phyloP scores from a whole-genome alignment of 2,329 filamentous ascomycete species.

The Verticillium nonalfalfae region DNA sequence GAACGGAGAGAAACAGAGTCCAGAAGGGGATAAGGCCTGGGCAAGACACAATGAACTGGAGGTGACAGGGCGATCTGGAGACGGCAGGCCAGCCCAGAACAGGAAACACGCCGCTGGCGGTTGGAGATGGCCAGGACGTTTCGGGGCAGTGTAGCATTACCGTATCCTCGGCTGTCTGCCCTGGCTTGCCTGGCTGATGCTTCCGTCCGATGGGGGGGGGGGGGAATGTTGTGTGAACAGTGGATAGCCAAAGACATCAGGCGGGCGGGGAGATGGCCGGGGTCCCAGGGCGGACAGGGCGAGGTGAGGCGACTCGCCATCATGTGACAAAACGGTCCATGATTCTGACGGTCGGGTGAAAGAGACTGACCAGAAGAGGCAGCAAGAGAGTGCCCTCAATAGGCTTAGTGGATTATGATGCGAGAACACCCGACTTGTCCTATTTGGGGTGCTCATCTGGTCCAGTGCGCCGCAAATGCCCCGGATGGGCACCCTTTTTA shows the following conservation, averaged over 20 bases:
- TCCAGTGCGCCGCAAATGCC: not conserved
- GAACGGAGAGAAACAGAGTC: not conserved
- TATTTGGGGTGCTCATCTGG: not conserved
- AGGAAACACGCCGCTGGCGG: not conserved
- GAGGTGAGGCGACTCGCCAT: not conserved
- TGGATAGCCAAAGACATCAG: not conserved
- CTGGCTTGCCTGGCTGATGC: not conserved
- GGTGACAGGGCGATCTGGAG: not conserved
- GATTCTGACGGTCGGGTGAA: not conserved
- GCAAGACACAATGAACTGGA: not conserved
- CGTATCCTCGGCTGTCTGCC: not conserved
- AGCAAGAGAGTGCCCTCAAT: not conserved
- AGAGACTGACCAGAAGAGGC: not conserved
- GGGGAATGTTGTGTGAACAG: not conserved
- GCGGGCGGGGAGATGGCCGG: not conserved
- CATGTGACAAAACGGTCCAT: not conserved
- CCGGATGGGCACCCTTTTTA: not conserved
- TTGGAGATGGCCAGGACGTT: not conserved
- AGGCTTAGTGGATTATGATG: not conserved
- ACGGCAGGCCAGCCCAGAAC: not conserved
- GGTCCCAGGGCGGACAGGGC: not conserved
- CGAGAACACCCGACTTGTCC: not conserved
- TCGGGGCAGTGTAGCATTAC: not conserved
- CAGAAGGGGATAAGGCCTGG: not conserved
- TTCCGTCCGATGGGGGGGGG: not conserved